Base-by-base conservation (phyloP, 2,329 filamentous ascomycete genomes). In the Penicillium sp. region DNA sequence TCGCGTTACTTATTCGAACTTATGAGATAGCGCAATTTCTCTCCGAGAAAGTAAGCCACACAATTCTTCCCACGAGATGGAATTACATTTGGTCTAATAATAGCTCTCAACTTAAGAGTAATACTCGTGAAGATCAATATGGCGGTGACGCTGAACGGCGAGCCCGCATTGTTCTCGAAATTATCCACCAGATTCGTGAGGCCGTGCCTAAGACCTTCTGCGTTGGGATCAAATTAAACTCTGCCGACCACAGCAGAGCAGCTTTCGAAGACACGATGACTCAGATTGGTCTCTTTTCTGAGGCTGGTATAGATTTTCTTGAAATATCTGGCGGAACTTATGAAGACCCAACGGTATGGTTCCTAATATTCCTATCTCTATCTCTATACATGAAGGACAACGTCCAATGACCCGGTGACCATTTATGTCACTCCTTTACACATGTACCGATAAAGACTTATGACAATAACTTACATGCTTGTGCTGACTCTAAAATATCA, bases 241-340 rank as follows among this genome's bases (percentile, higher is more conserved):
- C 72, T 4, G 78, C 71, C 4, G 79, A 81, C 51, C 73, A 76
- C 53, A 43, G 56, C 19, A 27, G 53, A 24, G 40, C 36, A 2
- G 57, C 58, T 2, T 62, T 60, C 11, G 66, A 58, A 37, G 85
- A 84, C 2, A 82, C 78, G n/a, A 69, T 88, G 7, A 79, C 82
- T 64, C 86, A 89, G 66, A 73, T 87, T 3, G 3, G 79, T 80
- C n/a, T 81, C 77, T 1, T 73, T 24, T 57, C 66, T n/a, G 70
- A 66, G 22, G 65, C 66, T 22, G 67, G 69, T 3, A 70, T 89
- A 1, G 87, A 90, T 70, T 89, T 89, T 64, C 72, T 90, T 0
- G 87, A 90, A 70, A 80, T 90, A 27, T 85, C 81, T 14, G 88
- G 88, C 1, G 87, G 88, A 0, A 82, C 74, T 0, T 86, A 82